Conservation (phyloP, 1,284 basidiomycete genomes). For the Termitomyces sp. region DNA sequence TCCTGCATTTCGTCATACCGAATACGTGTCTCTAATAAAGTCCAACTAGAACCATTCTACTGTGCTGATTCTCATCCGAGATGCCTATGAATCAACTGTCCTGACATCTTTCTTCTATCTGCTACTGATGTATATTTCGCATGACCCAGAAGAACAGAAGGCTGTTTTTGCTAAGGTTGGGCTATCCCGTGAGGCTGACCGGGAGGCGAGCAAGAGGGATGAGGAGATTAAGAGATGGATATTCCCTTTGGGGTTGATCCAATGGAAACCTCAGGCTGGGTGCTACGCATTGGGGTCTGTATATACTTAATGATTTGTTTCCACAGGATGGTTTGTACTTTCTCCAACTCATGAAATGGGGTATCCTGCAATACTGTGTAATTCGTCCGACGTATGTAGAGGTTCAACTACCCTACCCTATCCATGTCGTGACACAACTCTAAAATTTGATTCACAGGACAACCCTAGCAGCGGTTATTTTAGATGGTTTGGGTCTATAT, state of each 20-base stretch:
- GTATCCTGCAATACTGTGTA: conserved; percentile 76
- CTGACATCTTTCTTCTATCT: conserved; percentile 78
- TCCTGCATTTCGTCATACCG: too few species aligned
- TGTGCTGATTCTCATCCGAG: conserved; percentile 56
- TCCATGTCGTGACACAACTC: too few species aligned
- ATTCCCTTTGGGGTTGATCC: conserved; percentile 61
- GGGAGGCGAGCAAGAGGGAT: conserved; percentile 36
- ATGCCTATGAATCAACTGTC: conserved; percentile 68
- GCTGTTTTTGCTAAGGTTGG: conserved; percentile 56
- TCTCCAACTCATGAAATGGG: conserved; percentile 77
- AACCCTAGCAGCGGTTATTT: conserved; percentile 58
- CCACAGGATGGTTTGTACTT: conserved; percentile 63
- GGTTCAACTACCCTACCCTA: not conserved
- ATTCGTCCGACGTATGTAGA: conserved; percentile 53
- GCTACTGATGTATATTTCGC: conserved; percentile 67
- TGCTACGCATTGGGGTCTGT: not conserved
- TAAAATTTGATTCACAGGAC: conserved; percentile 35
- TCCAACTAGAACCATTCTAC: conserved; percentile 56
- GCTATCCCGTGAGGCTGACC: conserved; percentile 49
- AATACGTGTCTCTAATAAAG: conserved; percentile 14
- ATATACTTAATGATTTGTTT: not conserved
- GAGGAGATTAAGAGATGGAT: conserved; percentile 59
- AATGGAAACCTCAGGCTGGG: conserved; percentile 54
- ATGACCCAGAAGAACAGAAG: conserved; percentile 57
- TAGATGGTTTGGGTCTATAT: conserved; percentile 64